These are phyloP conservation scores for Solanum chilense DNA, from an alignment of 257 asterid genomes.

Conservation along the genomic window DNA sequence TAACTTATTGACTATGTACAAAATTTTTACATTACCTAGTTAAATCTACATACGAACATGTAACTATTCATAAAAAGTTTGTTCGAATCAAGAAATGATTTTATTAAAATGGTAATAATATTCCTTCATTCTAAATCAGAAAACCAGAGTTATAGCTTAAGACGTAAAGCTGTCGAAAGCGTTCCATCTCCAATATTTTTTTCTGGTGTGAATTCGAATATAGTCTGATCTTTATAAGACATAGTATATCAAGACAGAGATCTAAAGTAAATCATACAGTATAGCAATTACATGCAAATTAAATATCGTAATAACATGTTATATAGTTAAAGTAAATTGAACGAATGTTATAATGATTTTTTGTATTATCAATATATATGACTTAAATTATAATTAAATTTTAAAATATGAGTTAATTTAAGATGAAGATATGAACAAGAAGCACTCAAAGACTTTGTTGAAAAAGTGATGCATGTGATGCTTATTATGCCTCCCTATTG, in stretches of 20 bases:
- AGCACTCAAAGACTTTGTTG: constrained; percentile 2
- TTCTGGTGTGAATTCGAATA: not conserved
- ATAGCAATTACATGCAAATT: not conserved
- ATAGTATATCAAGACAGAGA: rapidly evolving
- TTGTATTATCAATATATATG: not conserved
- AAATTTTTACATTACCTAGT: not conserved
- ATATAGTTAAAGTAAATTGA: not conserved
- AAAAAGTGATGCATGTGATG: constrained; percentile 53
- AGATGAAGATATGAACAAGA: not conserved
- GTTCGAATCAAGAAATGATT: no score
- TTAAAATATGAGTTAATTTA: not conserved
- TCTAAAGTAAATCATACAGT: not conserved
- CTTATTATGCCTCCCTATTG: constrained; percentile 44
- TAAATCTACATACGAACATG: no score
- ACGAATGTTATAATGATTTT: rapidly evolving
- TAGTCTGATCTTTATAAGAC: not conserved
- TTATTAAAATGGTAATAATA: no score
- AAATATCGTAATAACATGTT: not conserved
- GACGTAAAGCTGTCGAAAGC: rapidly evolving
- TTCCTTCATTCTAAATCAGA: not conserved
- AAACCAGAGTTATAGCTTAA: rapidly evolving
- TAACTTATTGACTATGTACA: not conserved
- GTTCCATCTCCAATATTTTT: rapidly evolving
- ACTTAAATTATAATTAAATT: not conserved
- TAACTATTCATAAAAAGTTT: not conserved